phyloP scores from a whole-genome alignment of 495 filamentous ascomycete species.

The Neurospora sp. region DNA sequence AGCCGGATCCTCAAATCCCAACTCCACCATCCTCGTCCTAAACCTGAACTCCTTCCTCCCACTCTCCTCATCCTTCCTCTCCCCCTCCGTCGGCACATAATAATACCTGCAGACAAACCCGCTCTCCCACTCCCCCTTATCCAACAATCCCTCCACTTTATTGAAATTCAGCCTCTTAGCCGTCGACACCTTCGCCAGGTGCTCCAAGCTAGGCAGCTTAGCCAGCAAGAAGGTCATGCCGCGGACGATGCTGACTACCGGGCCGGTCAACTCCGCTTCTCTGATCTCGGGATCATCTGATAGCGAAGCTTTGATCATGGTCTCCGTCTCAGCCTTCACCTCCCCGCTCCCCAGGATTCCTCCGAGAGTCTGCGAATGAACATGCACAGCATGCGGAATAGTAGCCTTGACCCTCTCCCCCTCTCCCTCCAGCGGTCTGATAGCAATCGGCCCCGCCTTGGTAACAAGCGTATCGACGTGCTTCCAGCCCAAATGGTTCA shows the following conservation, averaged over 20 bases:
- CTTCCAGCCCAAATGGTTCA: slow-evolving; percentile 21
- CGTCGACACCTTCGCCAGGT: slow-evolving; percentile 25
- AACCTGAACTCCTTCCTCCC: slow-evolving; percentile 11
- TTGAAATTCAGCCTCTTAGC: slow-evolving; percentile 19
- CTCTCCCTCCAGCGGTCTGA: slow-evolving; percentile 4
- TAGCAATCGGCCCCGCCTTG: slow-evolving; percentile 48
- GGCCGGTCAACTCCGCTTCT: slow-evolving; percentile 27
- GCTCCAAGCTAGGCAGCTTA: slow-evolving; percentile 35
- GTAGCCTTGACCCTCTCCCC: slow-evolving; percentile 31
- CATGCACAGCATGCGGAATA: slow-evolving; percentile 57
- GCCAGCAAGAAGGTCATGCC: slow-evolving; percentile 58
- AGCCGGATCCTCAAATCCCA: slow-evolving; percentile 54
- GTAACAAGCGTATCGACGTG: slow-evolving; percentile 38
- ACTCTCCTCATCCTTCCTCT: slow-evolving; percentile 4
- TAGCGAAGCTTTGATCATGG: slow-evolving; percentile 6
- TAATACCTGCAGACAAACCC: slow-evolving; percentile 48
- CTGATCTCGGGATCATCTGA: slow-evolving; percentile 18
- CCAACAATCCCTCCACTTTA: slow-evolving; percentile 26
- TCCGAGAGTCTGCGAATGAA: slow-evolving; percentile 38
- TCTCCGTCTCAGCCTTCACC: not conserved
- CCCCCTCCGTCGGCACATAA: slow-evolving; percentile 33
- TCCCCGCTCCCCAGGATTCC: slow-evolving; percentile 1
- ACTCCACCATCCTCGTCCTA: slow-evolving; percentile 44
- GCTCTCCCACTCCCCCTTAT: slow-evolving; percentile 44
- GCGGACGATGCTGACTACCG: slow-evolving; percentile 53